Base-by-base conservation (phyloP, 805 yeast species). In the Millerago galiae region DNA sequence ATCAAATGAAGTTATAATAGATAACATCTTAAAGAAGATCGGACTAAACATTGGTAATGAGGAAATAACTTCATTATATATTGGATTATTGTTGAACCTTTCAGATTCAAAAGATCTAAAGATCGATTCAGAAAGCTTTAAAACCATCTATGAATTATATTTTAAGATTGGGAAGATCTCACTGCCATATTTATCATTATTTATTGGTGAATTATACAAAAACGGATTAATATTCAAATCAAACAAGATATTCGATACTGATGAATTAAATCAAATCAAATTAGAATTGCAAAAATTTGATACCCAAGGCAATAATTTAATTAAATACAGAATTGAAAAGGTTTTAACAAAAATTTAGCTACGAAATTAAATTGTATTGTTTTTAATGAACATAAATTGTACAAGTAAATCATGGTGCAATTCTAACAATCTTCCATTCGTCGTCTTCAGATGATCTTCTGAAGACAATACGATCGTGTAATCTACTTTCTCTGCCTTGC, bases 401-500 rank as follows among this genome's bases (percentile, higher is more conserved):
- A 21, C 24, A 21, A 21, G 17, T 29, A 29, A 9, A 27, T 29
- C 51, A 79, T 50, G 97, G 95, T 8, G 95, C 85, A 33, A 88
- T 65, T 63, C 96, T 76, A 31, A 69, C 65, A 26, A 83, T 54
- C 38, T 71, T 63, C 95, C 95, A 90, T 27, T 70, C 65, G 1
- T 61, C 68, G 12, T 65, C 70, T 14, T 66, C 73, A 8, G 60
- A 50, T 18, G 74, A 77, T 60, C 95, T 72, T 47, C 75, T 72
- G 63, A 74, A 90, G 12, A 81, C 77, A 39, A 90, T 70, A 53
- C 99, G 76, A 62, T 93, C 99, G 62, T 93, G 99, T 40, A 91
- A 69, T 61, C 99, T 76, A 57, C 86, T 82, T 46, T 75, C 71
- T 49, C 99, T 79, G 14, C 99, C 99, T 67, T 93, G 99, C 97